Evolutionary conservation across 129 eudicot species (phyloP).

Genomic region (Artemisia argyi): DNA sequence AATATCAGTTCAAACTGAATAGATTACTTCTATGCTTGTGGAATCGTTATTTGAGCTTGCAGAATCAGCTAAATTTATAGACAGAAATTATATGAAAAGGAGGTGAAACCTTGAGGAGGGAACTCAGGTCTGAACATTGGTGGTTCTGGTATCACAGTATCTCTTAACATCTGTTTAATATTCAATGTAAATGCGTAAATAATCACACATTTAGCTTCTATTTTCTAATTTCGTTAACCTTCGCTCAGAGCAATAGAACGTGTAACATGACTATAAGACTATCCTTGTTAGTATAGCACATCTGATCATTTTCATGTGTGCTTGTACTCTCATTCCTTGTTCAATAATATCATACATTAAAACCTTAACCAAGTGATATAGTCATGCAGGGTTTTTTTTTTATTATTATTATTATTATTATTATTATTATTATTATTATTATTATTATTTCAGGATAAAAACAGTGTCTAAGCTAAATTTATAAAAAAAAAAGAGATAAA

Average conservation of each 20-base stretch:
- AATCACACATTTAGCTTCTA: conserved; percentile 17
- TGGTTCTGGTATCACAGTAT: conserved; percentile 87
- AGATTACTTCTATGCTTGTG: conserved; percentile 19
- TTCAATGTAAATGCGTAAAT: conserved; percentile 24
- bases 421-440: too few species aligned
- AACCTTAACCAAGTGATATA: too few species aligned
- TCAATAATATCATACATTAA: too few species aligned
- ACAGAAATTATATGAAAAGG: background rate
- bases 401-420: too few species aligned
- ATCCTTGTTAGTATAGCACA: conserved; percentile 9
- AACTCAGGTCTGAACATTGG: conserved; percentile 97
- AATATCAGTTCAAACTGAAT: conserved; percentile 18
- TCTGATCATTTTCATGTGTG: background rate
- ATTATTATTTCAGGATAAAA: too few species aligned
- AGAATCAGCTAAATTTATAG: too few species aligned
- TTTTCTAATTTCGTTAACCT: too few species aligned
- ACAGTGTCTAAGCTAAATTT: too few species aligned
- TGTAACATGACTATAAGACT: background rate
- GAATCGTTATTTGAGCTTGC: background rate
- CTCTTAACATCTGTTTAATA: conserved; percentile 58
- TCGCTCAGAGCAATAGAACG: too few species aligned
- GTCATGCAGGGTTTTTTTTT: too few species aligned
- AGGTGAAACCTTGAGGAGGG: conserved; percentile 83
- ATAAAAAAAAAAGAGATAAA: too few species aligned
- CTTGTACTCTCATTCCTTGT: too few species aligned